Base-by-base conservation (phyloP, 2,329 filamentous ascomycete genomes). In the Clarireedia sp. region DNA sequence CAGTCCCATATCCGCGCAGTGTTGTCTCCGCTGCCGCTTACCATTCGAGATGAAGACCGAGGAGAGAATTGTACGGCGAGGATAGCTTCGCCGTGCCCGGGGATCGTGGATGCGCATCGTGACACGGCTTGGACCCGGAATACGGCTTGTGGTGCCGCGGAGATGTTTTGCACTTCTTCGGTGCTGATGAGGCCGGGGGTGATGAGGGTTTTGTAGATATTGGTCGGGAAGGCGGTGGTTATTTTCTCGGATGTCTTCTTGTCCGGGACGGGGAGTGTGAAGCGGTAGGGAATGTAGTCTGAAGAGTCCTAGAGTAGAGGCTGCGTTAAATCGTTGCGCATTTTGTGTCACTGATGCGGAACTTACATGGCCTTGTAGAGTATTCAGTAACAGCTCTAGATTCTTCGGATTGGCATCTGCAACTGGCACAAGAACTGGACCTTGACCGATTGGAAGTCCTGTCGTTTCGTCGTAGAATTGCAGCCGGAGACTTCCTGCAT, bases 1-100 rank as follows among this genome's bases (percentile, higher is more conserved):
- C 90, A 91, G 66, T 99, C 91, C 90, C 90, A 96, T 73, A 97
- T 86, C 55, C 92, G 78, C 0, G 91, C 92, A 1, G 91, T 96
- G 63, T 87, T 87, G 67, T 99, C 94, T 47, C 94, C 94, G 59
- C 87, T 90, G 0, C 92, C 94, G 1, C 89, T 96, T 0, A 90
- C 91, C 70, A 96, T 79, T 57, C 85, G 79, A 10, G 83, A 83
- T 24, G 88, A 92, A 6, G 81, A 83, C 38, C 81, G 79, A 0
- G 92, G 92, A 0, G 88, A 94, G 71, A 96, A 97, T 40, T 91
- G 84, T 2, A 88, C 86, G 29, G 88, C 82, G 21, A 97, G 77
- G 63, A 97, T 97, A 3, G 91, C 85, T 70, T 96, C 88, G 40
- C 90, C 91, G 71, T 99, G 94, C 12, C 94, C 94, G 3, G 87